phyloP scores from a whole-genome alignment of 2,329 filamentous ascomycete species.

The Colletotrichum aenigma region DNA sequence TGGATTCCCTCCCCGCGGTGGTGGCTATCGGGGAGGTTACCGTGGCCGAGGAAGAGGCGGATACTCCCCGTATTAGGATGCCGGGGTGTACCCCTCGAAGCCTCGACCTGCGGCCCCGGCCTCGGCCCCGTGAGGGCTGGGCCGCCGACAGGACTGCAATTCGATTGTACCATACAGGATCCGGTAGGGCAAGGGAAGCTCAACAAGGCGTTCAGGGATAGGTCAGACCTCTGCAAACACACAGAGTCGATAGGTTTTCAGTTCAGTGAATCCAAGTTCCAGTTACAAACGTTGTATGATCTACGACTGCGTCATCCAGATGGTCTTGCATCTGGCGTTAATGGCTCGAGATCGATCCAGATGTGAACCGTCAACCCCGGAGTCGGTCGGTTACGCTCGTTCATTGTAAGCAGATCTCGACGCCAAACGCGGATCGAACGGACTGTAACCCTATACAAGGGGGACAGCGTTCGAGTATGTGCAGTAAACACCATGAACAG shows the following conservation, averaged over 20 bases:
- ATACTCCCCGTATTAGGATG: constrained; percentile 66
- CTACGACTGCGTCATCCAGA: background rate
- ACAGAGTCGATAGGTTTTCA: background rate
- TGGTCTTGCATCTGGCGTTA: background rate
- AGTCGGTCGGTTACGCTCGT: background rate
- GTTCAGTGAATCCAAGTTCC: background rate
- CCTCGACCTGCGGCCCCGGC: background rate
- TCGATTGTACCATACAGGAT: constrained; percentile 21
- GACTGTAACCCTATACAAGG: background rate
- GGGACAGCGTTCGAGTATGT: background rate
- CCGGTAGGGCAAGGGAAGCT: constrained; percentile 7
- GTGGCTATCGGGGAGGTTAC: constrained; percentile 71
- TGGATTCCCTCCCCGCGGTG: constrained; percentile 49
- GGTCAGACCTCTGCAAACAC: background rate
- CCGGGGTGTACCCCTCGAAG: background rate
- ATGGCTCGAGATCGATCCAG: background rate
- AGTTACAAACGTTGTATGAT: background rate
- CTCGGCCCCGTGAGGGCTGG: background rate
- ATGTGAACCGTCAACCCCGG: background rate
- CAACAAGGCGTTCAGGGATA: constrained; percentile 16
- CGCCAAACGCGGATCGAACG: background rate
- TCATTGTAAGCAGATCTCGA: background rate
- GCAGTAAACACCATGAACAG: background rate
- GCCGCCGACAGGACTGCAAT: background rate
- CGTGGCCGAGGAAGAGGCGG: constrained; percentile 69